Percentiles rank a stretch among this genome's conserved stretches.
phyloP scores from a whole-genome alignment of 176 grass and related monocot species.

The Cenchrus americanus region DNA sequence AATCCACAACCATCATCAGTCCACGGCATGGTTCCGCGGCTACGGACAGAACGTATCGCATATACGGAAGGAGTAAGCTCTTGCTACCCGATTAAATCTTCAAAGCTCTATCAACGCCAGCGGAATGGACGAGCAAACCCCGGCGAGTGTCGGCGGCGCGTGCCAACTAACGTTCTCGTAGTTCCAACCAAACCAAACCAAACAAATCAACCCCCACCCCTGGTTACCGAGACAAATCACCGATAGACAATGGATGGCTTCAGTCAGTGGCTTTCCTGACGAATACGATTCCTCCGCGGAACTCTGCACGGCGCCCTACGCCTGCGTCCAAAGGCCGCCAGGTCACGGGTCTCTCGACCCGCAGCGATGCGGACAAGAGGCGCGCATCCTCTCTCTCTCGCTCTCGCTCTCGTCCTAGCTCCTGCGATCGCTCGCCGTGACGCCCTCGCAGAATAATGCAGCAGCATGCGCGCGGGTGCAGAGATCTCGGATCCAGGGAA shows the following conservation, averaged over 20 bases:
- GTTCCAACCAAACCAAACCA: not conserved
- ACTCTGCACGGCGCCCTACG: not conserved
- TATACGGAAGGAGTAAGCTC: not conserved
- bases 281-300: slow-evolving; percentile 16
- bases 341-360: slow-evolving; percentile 48
- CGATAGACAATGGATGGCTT: not conserved
- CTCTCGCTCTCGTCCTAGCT: not conserved
- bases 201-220: not conserved
- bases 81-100: no score
- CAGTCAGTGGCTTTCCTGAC: not conserved
- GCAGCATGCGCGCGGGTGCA: not conserved
- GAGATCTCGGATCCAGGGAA: slow-evolving; percentile 35
- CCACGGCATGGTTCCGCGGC: not conserved
- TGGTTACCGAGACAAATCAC: not conserved
- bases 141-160: slow-evolving; percentile 19
- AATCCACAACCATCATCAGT: not conserved
- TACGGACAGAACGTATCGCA: slow-evolving; percentile 13
- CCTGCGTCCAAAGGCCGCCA: slow-evolving; percentile 28
- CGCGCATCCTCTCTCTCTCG: slow-evolving; percentile 6
- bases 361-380: slow-evolving; percentile 32
- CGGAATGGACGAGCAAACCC: not conserved
- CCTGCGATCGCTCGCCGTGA: no score
- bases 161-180: not conserved
- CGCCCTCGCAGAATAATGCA: not conserved
- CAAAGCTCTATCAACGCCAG: not conserved